These are phyloP conservation scores for Aurantiochytrium sp. DNA, from an alignment of 108 stramenopile species.

Conservation along the genomic window DNA sequence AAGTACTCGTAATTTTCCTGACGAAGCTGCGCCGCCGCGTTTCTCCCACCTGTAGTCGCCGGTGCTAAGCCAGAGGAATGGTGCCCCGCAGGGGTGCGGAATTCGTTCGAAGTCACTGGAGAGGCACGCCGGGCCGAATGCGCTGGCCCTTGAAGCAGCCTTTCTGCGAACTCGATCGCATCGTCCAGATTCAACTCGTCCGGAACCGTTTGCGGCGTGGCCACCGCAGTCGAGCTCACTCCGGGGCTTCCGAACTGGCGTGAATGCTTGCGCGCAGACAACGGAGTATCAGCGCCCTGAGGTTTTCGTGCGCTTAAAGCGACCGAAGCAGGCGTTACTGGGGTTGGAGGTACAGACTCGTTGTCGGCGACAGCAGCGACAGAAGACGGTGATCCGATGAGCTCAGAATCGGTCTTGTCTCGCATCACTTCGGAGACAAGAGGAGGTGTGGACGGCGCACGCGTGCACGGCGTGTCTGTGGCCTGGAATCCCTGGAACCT, in stretches of 20 bases:
- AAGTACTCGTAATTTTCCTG: neutral
- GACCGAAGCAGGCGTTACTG: neutral
- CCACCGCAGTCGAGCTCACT: neutral
- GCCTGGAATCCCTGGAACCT: no score
- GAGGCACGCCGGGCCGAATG: neutral
- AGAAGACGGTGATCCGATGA: neutral
- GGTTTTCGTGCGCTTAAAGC: no score
- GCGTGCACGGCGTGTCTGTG: no score
- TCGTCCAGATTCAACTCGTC: neutral
- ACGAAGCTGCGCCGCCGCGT: neutral
- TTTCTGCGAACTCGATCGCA: neutral
- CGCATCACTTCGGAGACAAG: no score
- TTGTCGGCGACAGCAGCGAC: neutral
- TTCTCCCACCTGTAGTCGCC: neutral
- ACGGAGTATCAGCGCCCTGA: no score
- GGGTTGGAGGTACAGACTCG: neutral
- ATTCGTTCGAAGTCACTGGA: neutral
- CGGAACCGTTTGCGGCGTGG: neutral
- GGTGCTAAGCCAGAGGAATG: neutral
- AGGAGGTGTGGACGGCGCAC: no score
- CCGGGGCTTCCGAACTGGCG: neutral
- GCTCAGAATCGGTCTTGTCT: no score
- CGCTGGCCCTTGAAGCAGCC: neutral
- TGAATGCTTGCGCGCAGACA: no score
- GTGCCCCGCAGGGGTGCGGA: neutral